Base-by-base conservation (phyloP, 192 early-diverging fungal species). In the Backusella circina region DNA sequence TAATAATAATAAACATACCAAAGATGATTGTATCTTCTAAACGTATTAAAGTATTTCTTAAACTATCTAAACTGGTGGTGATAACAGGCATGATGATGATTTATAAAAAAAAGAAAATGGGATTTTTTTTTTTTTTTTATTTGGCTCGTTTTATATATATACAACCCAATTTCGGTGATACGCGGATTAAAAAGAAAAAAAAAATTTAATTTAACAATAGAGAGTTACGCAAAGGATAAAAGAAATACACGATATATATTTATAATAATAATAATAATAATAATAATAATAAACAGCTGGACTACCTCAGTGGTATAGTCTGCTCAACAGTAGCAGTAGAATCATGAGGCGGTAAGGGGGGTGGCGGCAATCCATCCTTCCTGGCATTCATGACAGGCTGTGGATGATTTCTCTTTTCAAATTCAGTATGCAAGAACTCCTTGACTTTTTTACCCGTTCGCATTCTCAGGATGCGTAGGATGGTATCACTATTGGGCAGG, bases 1-100 rank as follows among this genome's bases (percentile, higher is more conserved):
- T 3, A 47, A 50, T 28, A 31, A 44, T 16, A 26, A 57, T 41
- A 74, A 18, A 78, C 32, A 10, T 84, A 84, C 94, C 93, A 83
- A 96, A 95, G 57, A 96, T 94, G 77, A 99, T 97, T 13, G 94
- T 94, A 83, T 99, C 96, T 78, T 99, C 96, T 38, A 97, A 84
- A 28, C 96, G 88, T 66, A 97, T 91, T 21, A 98, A 84, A 28
- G 88, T 91, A 80, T 90, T 82, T 18, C 93, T 87, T 44, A 94
- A 83, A 78, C 89, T 78, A 51, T 80, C 76, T 36, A 87, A 57
- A 57, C 51, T 57, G 9, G 51, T 57, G 15, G 44, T 47, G 16
- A 47, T 47, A 47, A 47, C 44, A 47, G 44, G 44, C 44, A 47
- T 47, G 4, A n/a, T n/a, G n/a, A n/a, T n/a, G n/a, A n/a, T n/a